A percentile compares a stretch with the other conserved stretches of the same genome.
Conservation (phyloP, 2,329 filamentous ascomycete genomes). For the Cladophialophora carrionii region DNA sequence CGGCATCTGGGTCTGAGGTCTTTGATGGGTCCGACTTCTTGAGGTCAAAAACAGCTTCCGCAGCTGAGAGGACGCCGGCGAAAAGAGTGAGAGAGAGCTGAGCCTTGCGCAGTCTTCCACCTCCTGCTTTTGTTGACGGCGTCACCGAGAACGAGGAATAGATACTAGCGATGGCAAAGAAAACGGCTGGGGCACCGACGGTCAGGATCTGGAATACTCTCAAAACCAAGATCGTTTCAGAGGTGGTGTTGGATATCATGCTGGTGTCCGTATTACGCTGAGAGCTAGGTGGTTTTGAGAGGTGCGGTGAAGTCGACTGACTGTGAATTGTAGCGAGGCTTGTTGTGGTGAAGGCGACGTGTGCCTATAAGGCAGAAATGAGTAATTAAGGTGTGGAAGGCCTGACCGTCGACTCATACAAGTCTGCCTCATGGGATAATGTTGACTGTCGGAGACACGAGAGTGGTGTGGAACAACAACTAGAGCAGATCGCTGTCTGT, state of each 20-base stretch:
- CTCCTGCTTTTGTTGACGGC: not conserved
- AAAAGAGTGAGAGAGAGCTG: constrained; percentile 9
- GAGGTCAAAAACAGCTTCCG: constrained; percentile 14
- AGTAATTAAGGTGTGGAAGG: not conserved
- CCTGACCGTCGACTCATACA: constrained; percentile 8
- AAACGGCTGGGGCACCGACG: constrained; percentile 8
- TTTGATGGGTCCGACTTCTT: constrained; percentile 10
- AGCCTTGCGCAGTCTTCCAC: constrained; percentile 11
- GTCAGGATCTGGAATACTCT: constrained; percentile 14
- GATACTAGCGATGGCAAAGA: constrained; percentile 17
- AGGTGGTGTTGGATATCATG: not conserved
- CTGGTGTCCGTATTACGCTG: not conserved
- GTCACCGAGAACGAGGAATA: constrained; percentile 4
- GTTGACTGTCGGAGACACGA: not conserved
- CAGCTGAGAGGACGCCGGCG: constrained; percentile 11
- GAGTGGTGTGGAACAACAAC: not conserved
- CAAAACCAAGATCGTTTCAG: not conserved
- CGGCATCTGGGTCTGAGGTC: constrained; percentile 25
- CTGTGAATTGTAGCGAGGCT: not conserved
- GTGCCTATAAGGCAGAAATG: constrained; percentile 7
- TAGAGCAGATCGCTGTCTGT: not conserved
- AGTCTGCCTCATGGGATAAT: constrained; percentile 4
- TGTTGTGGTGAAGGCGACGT: not conserved
- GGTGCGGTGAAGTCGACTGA: not conserved
- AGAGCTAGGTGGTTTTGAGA: not conserved